Evolutionary conservation across 2,329 filamentous ascomycete species (phyloP).

Genomic region (Ophiocordyceps camponoti-saundersi): DNA sequence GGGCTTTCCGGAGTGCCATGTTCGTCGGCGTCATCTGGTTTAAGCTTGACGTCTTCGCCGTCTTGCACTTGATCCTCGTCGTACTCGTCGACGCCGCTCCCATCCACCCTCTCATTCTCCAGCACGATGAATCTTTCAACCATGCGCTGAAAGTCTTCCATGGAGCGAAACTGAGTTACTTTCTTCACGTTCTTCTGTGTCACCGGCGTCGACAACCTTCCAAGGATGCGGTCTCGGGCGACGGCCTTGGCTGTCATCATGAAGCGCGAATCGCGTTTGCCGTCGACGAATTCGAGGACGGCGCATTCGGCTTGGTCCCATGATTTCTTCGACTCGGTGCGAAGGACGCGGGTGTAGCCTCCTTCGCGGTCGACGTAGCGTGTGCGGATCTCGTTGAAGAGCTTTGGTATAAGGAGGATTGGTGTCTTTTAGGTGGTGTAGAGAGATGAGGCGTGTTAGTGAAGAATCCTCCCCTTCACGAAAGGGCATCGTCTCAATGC

Average conservation of each 20-base stretch:
- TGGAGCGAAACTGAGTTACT: slow-evolving; percentile 63
- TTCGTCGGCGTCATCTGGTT: not conserved
- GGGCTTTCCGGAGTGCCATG: not conserved
- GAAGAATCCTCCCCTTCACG: too few species aligned
- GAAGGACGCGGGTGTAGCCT: slow-evolving; percentile 87
- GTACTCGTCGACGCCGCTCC: slow-evolving; percentile 3
- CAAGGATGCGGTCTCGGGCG: slow-evolving; percentile 41
- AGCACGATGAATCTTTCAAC: slow-evolving; percentile 24
- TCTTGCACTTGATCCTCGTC: not conserved
- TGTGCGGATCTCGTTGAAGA: slow-evolving; percentile 67
- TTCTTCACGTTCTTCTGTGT: slow-evolving; percentile 69
- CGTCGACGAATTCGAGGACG: slow-evolving; percentile 89
- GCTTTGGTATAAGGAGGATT: slow-evolving; percentile 57
- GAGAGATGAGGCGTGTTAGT: too few species aligned
- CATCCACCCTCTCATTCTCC: not conserved
- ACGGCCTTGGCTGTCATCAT: slow-evolving; percentile 81
- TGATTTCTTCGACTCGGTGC: slow-evolving; percentile 73
- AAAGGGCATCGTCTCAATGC: not conserved
- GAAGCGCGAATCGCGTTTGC: slow-evolving; percentile 84
- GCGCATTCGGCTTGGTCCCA: slow-evolving; percentile 76
- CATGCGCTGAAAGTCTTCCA: slow-evolving; percentile 50
- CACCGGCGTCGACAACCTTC: slow-evolving; percentile 46
- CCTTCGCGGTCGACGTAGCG: slow-evolving; percentile 69
- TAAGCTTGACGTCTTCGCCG: not conserved
- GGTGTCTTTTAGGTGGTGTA: slow-evolving; percentile 37